Evolutionary conservation across 805 yeast genomes (phyloP).

Genomic region (Yamadazyma tumulicola): DNA sequence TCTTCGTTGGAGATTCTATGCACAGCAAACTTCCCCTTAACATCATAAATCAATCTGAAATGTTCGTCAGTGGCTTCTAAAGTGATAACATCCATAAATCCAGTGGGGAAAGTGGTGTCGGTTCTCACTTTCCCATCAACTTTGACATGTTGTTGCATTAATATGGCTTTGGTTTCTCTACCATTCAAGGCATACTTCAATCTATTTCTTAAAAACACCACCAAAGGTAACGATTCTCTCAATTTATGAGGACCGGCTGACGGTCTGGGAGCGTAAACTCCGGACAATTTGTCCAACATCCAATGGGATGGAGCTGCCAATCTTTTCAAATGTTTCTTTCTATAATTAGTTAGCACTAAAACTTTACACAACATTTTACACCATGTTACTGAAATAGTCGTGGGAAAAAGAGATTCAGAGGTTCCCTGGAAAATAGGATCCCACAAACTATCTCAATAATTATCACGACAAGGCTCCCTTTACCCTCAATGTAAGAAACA

Average conservation of each 20-base stretch:
- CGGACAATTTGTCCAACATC: constrained; percentile 99
- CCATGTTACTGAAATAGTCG: background rate
- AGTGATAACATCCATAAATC: constrained; percentile 98
- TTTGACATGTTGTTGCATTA: constrained; percentile 97
- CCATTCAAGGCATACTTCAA: constrained; percentile 98
- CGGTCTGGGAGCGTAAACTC: constrained; percentile 99
- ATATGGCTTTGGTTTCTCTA: constrained; percentile 96
- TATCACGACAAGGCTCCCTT: constrained; percentile 51
- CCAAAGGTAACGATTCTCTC: constrained; percentile 95
- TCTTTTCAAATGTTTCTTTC: constrained; percentile 98
- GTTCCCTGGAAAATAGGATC: too few species aligned
- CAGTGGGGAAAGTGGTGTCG: constrained; percentile 97
- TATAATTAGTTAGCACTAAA: constrained; percentile 44
- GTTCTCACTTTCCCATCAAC: constrained; percentile 99
- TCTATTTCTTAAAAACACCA: constrained; percentile 97
- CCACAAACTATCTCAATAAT: constrained; percentile 22
- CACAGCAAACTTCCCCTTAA: constrained; percentile 98
- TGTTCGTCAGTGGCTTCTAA: constrained; percentile 98
- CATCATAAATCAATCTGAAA: constrained; percentile 98
- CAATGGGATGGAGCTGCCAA: constrained; percentile 99
- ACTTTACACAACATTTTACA: too few species aligned
- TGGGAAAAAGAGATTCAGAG: too few species aligned
- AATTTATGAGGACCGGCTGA: constrained; percentile 99
- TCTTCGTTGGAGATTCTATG: constrained; percentile 99
- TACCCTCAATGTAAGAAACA: constrained; percentile 22